These are phyloP conservation scores for Pseudozyma pruni DNA, from an alignment of 1,284 basidiomycete species.

Conservation along the genomic window DNA sequence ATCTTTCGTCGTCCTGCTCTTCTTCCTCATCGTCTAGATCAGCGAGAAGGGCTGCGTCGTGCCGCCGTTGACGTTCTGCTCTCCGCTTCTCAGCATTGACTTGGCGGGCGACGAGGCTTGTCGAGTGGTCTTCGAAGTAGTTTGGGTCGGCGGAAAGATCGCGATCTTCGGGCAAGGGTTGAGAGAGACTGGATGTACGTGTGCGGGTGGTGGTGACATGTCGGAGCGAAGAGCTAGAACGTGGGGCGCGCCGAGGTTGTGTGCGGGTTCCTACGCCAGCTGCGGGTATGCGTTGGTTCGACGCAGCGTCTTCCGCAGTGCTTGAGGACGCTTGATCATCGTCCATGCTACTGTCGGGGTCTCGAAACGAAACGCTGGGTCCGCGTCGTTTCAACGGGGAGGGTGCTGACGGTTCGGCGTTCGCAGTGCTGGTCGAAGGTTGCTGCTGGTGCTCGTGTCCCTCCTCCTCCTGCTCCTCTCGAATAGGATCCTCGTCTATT, in stretches of 20 bases:
- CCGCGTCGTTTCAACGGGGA: constrained; percentile 12
- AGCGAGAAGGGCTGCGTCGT: constrained; percentile 32
- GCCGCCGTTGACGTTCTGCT: constrained; percentile 29
- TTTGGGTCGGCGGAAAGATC: constrained; percentile 25
- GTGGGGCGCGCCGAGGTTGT: constrained; percentile 54
- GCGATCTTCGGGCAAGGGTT: constrained; percentile 50
- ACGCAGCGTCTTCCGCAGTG: neutral
- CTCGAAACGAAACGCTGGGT: constrained; percentile 21
- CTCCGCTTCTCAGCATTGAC: constrained; percentile 43
- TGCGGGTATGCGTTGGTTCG: constrained; percentile 39
- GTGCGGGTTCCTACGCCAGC: constrained; percentile 55
- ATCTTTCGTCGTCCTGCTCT: constrained; percentile 7
- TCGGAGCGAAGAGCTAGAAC: constrained; percentile 52
- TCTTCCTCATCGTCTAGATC: constrained; percentile 38
- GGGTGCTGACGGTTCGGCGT: neutral
- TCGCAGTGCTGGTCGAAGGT: neutral
- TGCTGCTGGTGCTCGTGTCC: constrained; percentile 6
- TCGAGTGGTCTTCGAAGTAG: constrained; percentile 24
- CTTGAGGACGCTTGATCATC: neutral
- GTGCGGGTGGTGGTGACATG: constrained; percentile 44
- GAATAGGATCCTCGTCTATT: constrained; percentile 4
- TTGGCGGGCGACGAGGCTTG: constrained; percentile 44
- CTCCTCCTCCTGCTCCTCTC: constrained; percentile 24
- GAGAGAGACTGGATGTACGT: constrained; percentile 43
- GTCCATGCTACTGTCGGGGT: constrained; percentile 13